Evolutionary conservation across 306 rosid species (phyloP), one percentile per base, ranked within the genome.

Genomic region (Cucumis hystrix): DNA sequence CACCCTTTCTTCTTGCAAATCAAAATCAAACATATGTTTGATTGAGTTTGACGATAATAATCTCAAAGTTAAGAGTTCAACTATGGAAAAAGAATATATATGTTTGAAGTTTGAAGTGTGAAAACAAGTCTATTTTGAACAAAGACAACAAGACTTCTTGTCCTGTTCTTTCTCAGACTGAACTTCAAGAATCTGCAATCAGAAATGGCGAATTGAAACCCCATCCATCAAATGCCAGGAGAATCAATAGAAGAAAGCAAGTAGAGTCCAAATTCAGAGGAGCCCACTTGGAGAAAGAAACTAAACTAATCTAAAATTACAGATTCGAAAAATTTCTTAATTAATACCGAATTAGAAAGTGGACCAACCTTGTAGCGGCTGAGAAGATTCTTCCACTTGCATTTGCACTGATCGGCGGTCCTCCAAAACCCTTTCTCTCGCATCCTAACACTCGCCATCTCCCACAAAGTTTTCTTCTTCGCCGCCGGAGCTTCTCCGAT

Each of bases 321-420:
- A 64, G 21, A 68, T 20, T n/a, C 2, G 0, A 66, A 39, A 43
- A 40, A 20, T 43, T 5, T 20, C 54, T 10, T 25, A 64, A 60
- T 18, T 47, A 37, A 39, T 43, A 12, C 49, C 13, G 73, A 39
- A 40, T 11, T 6, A 63, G 41, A 30, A 18, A 23, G 11, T 43
- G 73, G 16, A 68, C 49, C 5, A 28, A 91, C 98, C 98, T 93
- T 93, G 86, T 93, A 93, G 59, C 98, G 97, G 78, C 86, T 89
- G 80, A 93, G 91, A 61, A 93, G 96, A 84, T 91, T 93, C 82
- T 93, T 93, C 98, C 98, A 93, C 86, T 93, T 93, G 87, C 96
- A 93, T 84, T 93, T 93, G 78, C 98, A 93, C 87, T 93, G 98
- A 69, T 93, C 97, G 4, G 98, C 87, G 65, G 89, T 93, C 59